phyloP scores from a whole-genome alignment of 306 rosid species.

The Psophocarpus tetragonolobus region DNA sequence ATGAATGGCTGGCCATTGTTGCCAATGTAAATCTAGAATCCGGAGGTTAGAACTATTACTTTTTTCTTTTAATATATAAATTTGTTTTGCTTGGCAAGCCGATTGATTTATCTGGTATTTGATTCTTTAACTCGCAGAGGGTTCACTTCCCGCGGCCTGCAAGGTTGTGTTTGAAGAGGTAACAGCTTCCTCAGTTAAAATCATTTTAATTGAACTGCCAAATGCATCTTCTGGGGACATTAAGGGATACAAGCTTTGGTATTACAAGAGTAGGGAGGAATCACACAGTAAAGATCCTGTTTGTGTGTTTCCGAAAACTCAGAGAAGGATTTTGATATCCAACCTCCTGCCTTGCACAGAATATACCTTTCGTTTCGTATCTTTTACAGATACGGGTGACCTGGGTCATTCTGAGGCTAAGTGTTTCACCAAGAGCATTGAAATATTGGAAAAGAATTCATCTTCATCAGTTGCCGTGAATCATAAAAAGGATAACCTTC shows the following conservation, averaged over 20 bases:
- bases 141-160: constrained; percentile 99
- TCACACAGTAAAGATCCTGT: constrained; percentile 70
- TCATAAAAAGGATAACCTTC: constrained; percentile 50
- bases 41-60: constrained; percentile 61
- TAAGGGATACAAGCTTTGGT: constrained; percentile 98
- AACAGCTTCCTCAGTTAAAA: constrained; percentile 74
- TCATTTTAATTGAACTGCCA: constrained; percentile 75
- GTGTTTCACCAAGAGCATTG: constrained; percentile 94
- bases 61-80: background rate
- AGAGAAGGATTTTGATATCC: constrained; percentile 87
- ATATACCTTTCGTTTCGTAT: constrained; percentile 82
- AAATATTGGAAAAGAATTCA: constrained; percentile 64
- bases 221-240: constrained; percentile 56
- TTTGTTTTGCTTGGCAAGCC: constrained; percentile 25
- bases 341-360: constrained; percentile 90
- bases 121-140: constrained; percentile 60
- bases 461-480: constrained; percentile 38
- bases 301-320: constrained; percentile 80
- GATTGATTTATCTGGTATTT: constrained; percentile 30
- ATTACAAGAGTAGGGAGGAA: constrained; percentile 75
- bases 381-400: constrained; percentile 72
- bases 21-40: constrained; percentile 59
- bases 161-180: constrained; percentile 93
- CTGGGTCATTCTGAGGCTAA: constrained; percentile 97
- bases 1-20: constrained; percentile 72